Base-by-base conservation (phyloP, 345 rosid species). In the Acer saccharum region DNA sequence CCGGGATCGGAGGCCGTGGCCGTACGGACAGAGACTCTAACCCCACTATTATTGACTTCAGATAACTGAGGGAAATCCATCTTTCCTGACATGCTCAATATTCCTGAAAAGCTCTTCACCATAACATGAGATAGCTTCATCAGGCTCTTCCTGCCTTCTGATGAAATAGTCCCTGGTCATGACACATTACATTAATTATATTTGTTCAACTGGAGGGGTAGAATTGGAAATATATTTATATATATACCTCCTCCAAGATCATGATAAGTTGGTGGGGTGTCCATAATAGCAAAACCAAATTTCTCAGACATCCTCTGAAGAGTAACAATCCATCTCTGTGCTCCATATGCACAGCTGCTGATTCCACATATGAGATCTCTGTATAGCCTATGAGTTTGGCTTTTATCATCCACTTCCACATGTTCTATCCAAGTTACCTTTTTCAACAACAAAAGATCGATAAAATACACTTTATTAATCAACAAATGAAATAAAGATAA, bases 341-440 rank as follows among this genome's bases (percentile, higher is more conserved):
- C 93, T 21, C 94, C 93, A 48, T 86, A 94, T 0, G 90, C 97
- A 41, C 78, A 73, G 23, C 10, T 60, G 2, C 10, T 58, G 23
- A 78, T 68, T 2, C 77, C 72, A 17, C 83, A 35, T 12, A 89
- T 58, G 32, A 90, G 77, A 39, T 89, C 92, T 71, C 84, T 74
- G 69, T 84, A 94, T 20, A 91, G 89, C 39, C 84, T 68, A 70
- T 91, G 91, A 23, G 90, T 77, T 58, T 81, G 86, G 55, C 70
- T 50, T 81, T 74, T 88, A 0, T 91, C 90, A 55, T 89, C 91
- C 9, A 87, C 95, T 77, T 92, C 93, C 61, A 90, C 93, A 77
- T 94, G 97, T 65, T 92, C 98, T 3, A 94, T 82, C 97, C 97
- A 94, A 9, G 83, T 90, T 25, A 94, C 90, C 98, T 93, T 17